phyloP scores from a whole-genome alignment of 306 rosid species.

The Dalbergia cultrata region DNA sequence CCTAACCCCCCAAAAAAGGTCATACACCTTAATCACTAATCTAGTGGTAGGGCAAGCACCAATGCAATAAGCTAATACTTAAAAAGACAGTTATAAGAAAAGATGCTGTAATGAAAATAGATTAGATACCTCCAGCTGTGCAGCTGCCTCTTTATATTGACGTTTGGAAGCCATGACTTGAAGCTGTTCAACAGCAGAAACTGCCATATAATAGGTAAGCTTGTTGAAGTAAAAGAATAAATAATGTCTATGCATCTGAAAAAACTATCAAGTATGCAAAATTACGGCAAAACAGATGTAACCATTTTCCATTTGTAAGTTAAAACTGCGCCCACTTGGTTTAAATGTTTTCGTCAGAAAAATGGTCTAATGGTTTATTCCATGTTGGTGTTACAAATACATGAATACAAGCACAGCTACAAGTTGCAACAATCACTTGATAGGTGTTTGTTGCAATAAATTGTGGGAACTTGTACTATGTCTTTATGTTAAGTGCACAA shows the following conservation, averaged over 20 bases:
- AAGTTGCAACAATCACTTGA: neutral
- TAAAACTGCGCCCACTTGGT: conserved; percentile 9
- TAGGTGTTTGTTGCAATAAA: conserved; percentile 1
- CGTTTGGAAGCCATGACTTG: conserved; percentile 99
- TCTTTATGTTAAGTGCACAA: neutral
- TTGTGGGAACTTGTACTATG: neutral
- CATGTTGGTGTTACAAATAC: conserved; percentile 3
- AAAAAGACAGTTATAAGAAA: conserved; percentile 6
- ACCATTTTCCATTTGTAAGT: conserved; percentile 20
- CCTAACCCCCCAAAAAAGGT: neutral
- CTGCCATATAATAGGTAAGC: conserved; percentile 65
- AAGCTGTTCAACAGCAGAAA: conserved; percentile 99
- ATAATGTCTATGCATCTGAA: conserved; percentile 11
- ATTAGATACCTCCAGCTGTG: conserved; percentile 89
- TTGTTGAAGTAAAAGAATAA: conserved; percentile 38
- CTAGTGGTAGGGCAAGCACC: neutral
- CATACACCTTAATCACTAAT: conserved; percentile 25
- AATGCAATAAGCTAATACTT: conserved; percentile 31
- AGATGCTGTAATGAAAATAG: neutral
- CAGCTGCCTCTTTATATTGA: conserved; percentile 95
- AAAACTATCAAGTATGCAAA: conserved; percentile 19
- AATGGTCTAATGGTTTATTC: neutral
- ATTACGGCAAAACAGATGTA: conserved; percentile 22
- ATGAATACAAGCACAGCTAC: conserved; percentile 13
- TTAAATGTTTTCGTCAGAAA: conserved; percentile 39